Conservation (phyloP, 768 basidiomycete genomes). For the Chalciporus piperatus region DNA sequence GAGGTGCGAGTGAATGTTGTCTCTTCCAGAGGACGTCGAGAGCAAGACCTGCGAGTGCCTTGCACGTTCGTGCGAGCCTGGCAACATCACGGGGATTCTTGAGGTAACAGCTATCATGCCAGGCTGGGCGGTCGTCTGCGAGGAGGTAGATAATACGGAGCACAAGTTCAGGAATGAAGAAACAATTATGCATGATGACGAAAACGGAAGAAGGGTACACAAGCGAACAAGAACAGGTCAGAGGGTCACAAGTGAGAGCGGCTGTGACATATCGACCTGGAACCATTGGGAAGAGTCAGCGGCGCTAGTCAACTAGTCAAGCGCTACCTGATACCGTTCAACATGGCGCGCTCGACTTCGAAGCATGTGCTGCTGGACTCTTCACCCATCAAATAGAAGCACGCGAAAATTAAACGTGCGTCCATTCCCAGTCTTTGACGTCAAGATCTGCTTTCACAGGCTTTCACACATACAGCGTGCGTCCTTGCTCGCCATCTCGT, state of each 20-base stretch:
- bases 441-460: too few relatives aligned
- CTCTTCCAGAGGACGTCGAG: conserved; percentile 31
- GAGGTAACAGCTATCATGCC: conserved; percentile 17
- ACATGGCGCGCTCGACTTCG: background rate
- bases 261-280: too few relatives aligned
- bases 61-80: conserved; percentile 29
- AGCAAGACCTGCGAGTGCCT: conserved; percentile 25
- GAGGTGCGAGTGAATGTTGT: conserved; percentile 28
- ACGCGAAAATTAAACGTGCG: background rate
- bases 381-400: too few relatives aligned
- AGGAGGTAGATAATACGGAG: conserved; percentile 24
- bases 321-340: too few relatives aligned
- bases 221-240: too few relatives aligned
- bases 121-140: conserved; percentile 17
- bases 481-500: too few relatives aligned
- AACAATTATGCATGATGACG: conserved; percentile 26
- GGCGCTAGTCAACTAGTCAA: too few relatives aligned
- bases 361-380: too few relatives aligned
- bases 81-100: conserved; percentile 24
- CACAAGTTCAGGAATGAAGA: conserved; percentile 28
- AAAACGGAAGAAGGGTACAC: background rate
- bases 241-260: too few relatives aligned
- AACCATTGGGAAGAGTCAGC: too few relatives aligned
- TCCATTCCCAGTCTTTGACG: too few relatives aligned
- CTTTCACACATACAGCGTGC: too few relatives aligned